A percentile compares a stretch with the other conserved stretches of the same genome.
Evolutionary conservation across 1,139 yeast species (phyloP).

Genomic region (Taphrina deformans): DNA sequence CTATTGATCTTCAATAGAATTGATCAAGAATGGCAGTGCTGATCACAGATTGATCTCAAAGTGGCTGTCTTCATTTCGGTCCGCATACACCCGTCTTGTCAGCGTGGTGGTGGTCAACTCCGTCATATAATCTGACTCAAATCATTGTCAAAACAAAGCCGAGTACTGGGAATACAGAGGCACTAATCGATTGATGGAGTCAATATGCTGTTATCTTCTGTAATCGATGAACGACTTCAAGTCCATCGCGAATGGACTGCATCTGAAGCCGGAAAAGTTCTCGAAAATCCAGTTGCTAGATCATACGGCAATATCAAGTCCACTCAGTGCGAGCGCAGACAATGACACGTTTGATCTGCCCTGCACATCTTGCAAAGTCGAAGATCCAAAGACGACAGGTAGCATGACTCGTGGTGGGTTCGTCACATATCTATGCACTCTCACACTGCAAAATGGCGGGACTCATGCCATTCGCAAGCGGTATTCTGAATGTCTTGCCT

Average conservation of each 20-base stretch:
- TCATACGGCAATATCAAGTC: neutral
- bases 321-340: neutral
- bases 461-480: slow-evolving; percentile 10
- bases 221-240: slow-evolving; percentile 5
- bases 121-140: too few relatives aligned
- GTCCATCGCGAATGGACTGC: slow-evolving; percentile 1
- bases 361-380: slow-evolving; percentile 5
- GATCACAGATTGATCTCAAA: too few relatives aligned
- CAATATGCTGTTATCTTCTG: too few relatives aligned
- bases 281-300: slow-evolving; percentile 2
- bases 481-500: slow-evolving; percentile 7
- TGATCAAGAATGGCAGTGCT: too few relatives aligned
- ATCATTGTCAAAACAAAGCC: too few relatives aligned
- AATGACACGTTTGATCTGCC: neutral
- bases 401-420: slow-evolving; percentile 7
- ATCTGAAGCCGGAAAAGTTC: neutral
- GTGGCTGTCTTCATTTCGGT: too few relatives aligned
- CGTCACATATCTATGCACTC: slow-evolving; percentile 12
- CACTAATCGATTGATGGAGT: too few relatives aligned
- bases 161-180: neutral
- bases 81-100: too few relatives aligned
- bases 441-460: neutral
- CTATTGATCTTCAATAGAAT: too few relatives aligned
- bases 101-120: too few relatives aligned
- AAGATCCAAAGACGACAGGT: neutral